Base-by-base conservation (phyloP, 2,329 filamentous ascomycete genomes). In the Metarhizium rileyi region DNA sequence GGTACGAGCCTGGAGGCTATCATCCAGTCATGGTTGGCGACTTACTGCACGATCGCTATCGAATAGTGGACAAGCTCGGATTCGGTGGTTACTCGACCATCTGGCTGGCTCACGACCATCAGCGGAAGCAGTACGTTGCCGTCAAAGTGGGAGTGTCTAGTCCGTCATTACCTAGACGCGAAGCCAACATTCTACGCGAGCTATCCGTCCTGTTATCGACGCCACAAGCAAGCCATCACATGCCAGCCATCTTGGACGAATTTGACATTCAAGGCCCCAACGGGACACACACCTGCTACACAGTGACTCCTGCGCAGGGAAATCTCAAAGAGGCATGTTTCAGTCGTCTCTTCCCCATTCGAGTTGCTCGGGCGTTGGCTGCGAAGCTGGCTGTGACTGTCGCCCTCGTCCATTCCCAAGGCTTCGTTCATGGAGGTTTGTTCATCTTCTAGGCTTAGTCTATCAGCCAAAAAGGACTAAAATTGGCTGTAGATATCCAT, bases 31-130 rank as follows among this genome's bases (percentile, higher is more conserved):
- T 27, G 42, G 27, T 44, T 30, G 42, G 42, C n/a, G 42, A 44
- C 12, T 22, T 44, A 27, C 27, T 44, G 7, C 20, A 40, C 36
- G 22, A 40, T n/a, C 61, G 63, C 12, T 71, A 71, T 52, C 57
- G 59, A 33, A 52, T 70, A 20, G 52, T 66, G 30, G 61, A 66
- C 27, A 71, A 71, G 53, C 52, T 71, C 46, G 67, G 67, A 41
- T 67, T 58, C 53, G 66, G 69, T 22, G 61, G 62, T 1, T 67
- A 59, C 54, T 67, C 65, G 3, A 71, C 68, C 1, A 62, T 70
- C 45, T 71, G 67, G 69, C 64, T 72, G 23, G 68, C 64, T 18
- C 57, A 57, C 35, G 67, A 71, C 55, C 25, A n/a, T 23, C 45
- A 48, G 42, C 45, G 46, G 5, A 41, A 50, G 25, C 28, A 36